phyloP scores from a whole-genome alignment of 2,329 filamentous ascomycete species.

The Pestalotiopsis sp. region DNA sequence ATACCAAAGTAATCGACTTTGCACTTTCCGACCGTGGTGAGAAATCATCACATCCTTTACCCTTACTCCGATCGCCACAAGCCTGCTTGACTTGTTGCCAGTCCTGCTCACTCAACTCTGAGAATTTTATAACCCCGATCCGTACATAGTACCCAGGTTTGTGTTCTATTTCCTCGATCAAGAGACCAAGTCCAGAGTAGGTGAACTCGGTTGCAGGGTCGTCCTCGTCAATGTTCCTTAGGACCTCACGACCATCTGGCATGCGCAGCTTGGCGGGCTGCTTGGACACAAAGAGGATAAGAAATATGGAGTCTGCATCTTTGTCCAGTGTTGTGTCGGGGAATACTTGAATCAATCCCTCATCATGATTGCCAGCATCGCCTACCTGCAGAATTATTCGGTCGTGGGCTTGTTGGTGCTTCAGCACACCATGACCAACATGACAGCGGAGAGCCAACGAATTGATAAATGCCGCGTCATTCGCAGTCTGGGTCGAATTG shows the following conservation, averaged over 20 bases:
- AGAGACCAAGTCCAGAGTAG: conserved; percentile 1
- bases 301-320: neutral
- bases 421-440: neutral
- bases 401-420: neutral
- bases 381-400: neutral
- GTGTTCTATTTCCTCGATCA: neutral
- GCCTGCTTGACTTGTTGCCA: neutral
- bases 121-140: neutral
- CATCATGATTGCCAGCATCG: neutral
- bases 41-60: neutral
- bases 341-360: neutral
- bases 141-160: neutral
- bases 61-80: neutral
- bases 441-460: neutral
- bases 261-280: neutral
- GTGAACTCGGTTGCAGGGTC: neutral
- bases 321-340: neutral
- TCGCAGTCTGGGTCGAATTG: neutral
- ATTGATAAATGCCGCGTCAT: neutral
- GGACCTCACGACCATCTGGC: neutral
- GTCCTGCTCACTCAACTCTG: neutral
- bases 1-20: neutral
- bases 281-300: neutral
- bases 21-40: neutral
- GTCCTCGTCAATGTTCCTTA: neutral